A percentile compares a stretch with the other conserved stretches of the same genome.
Conservation (phyloP, 2,329 filamentous ascomycete species). For the Ceratocystis cubensis region DNA sequence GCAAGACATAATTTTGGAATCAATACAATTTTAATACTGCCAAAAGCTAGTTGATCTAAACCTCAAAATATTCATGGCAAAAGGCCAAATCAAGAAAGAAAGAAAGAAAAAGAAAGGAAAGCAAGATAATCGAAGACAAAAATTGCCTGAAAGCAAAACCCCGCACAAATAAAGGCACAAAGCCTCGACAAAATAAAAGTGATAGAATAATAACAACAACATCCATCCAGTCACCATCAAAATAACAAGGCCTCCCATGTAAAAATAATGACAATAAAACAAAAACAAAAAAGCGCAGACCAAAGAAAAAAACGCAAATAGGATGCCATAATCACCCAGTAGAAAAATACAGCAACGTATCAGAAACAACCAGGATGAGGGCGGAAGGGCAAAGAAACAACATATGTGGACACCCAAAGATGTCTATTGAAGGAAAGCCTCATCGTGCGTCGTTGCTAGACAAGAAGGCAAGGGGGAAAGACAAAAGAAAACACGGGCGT, state of each 20-base stretch:
- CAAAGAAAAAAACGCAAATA: neutral
- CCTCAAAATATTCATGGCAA: neutral
- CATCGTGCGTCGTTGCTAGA: neutral
- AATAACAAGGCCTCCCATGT: neutral
- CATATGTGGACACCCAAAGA: neutral
- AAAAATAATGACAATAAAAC: neutral
- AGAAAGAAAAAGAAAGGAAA: neutral
- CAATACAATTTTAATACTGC: neutral
- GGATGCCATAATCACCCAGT: neutral
- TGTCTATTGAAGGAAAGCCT: neutral
- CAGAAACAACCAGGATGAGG: neutral
- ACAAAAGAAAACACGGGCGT: neutral
- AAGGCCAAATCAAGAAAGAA: neutral
- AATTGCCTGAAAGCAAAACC: neutral
- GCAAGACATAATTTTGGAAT: neutral
- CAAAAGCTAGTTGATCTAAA: slow-evolving; percentile 1
- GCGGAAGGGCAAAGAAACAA: neutral
- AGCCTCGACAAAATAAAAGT: neutral
- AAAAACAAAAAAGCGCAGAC: neutral
- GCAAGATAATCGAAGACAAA: neutral
- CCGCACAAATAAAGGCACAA: neutral
- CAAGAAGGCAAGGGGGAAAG: neutral
- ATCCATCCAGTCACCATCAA: neutral
- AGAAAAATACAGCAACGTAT: neutral
- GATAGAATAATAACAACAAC: neutral